Evolutionary conservation across 441 rosid genomes (phyloP).

Genomic region (California macrophylla): DNA sequence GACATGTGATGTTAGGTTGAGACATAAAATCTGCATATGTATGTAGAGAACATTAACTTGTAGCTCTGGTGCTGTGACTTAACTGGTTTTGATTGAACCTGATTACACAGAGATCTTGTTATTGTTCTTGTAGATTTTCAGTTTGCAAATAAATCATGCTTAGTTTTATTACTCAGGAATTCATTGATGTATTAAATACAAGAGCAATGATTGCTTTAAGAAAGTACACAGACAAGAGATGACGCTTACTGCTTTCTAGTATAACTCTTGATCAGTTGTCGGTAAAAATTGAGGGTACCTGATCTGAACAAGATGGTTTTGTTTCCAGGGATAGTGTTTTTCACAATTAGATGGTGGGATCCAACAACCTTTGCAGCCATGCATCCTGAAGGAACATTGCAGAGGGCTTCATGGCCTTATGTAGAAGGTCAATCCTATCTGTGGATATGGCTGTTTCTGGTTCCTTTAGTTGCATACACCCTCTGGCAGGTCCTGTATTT

Average conservation of each 20-base stretch:
- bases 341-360: constrained; percentile 97
- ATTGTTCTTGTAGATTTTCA: no score
- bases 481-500: constrained; percentile 88
- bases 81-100: no score
- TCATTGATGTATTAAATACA: no score
- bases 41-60: no score
- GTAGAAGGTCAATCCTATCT: constrained; percentile 69
- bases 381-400: constrained; percentile 68
- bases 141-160: not conserved
- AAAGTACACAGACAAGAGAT: not conserved
- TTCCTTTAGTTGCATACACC: constrained; percentile 71
- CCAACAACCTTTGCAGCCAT: constrained; percentile 80
- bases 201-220: not conserved
- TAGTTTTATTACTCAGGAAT: no score
- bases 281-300: not conserved
- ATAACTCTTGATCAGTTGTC: not conserved
- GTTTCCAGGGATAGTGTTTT: constrained; percentile 72
- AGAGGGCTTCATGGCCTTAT: constrained; percentile 73
- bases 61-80: no score
- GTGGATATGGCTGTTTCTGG: constrained; percentile 71
- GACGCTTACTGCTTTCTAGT: not conserved
- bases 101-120: no score
- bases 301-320: constrained; percentile 14
- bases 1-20: no score
- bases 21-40: no score